Conservation (phyloP, 176 grass and related monocot species). For the Leersia perrieri region DNA sequence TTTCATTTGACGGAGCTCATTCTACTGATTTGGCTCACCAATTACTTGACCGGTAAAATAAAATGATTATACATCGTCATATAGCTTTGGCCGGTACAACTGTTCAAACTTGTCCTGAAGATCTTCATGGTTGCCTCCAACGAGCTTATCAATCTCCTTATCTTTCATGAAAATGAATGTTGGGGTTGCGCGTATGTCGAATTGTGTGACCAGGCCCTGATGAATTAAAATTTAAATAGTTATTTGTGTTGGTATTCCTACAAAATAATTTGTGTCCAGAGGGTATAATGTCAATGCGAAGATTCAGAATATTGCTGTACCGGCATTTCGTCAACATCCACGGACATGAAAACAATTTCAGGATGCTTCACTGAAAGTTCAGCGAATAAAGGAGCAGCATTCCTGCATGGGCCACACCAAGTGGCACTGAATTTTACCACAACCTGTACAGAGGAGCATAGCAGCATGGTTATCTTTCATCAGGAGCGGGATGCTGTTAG, state of each 20-base stretch:
- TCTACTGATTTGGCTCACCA: conserved; percentile 19
- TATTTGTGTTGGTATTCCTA: not conserved
- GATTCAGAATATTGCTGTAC: conserved; percentile 18
- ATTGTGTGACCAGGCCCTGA: conserved; percentile 59
- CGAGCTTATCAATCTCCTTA: conserved; percentile 58
- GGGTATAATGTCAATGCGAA: not conserved
- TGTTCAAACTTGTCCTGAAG: conserved; percentile 61
- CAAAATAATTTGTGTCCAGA: not conserved
- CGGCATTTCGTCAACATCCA: conserved; percentile 72
- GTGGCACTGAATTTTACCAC: conserved; percentile 73
- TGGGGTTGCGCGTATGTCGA: conserved; percentile 63
- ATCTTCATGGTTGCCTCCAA: conserved; percentile 57
- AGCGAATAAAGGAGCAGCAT: conserved; percentile 46
- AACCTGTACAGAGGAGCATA: conserved; percentile 37
- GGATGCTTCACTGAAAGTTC: conserved; percentile 62
- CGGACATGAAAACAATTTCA: conserved; percentile 51
- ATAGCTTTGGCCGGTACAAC: not conserved
- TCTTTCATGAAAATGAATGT: conserved; percentile 74
- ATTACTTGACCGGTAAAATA: not conserved
- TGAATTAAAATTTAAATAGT: not conserved
- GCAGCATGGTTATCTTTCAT: not conserved
- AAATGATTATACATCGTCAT: not conserved
- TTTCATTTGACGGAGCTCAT: not conserved
- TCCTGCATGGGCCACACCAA: conserved; percentile 73
- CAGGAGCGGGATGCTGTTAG: not conserved